phyloP scores from a whole-genome alignment of 495 filamentous ascomycete genomes.

The Rhypophila decipiens region DNA sequence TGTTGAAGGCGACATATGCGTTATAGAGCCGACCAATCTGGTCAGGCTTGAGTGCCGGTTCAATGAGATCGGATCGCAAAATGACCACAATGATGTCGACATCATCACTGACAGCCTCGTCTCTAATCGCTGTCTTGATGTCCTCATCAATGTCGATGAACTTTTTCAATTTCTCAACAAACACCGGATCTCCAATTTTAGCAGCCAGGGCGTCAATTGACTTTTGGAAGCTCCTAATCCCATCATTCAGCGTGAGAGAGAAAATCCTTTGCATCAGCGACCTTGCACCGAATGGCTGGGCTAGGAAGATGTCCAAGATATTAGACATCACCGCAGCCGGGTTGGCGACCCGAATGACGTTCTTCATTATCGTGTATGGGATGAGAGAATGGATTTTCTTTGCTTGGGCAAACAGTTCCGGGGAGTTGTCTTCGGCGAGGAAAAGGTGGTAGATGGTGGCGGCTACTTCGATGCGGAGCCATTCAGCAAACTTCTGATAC shows the following conservation, averaged over 20 bases:
- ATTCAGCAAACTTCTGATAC: constrained; percentile 97
- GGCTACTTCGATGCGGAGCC: constrained; percentile 94
- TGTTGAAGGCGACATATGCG: constrained; percentile 94
- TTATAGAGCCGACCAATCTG: constrained; percentile 85
- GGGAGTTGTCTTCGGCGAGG: constrained; percentile 95
- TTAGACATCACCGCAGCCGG: constrained; percentile 92
- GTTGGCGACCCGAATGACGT: constrained; percentile 92
- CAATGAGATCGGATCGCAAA: constrained; percentile 64
- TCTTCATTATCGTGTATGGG: constrained; percentile 88
- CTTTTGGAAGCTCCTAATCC: constrained; percentile 76
- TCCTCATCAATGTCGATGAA: constrained; percentile 70
- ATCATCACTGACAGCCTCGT: constrained; percentile 61
- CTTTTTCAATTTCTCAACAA: constrained; percentile 74
- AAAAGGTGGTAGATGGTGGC: constrained; percentile 97
- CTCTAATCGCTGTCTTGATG: constrained; percentile 64
- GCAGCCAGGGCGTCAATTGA: constrained; percentile 67
- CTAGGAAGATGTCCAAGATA: constrained; percentile 88
- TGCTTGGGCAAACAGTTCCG: constrained; percentile 88
- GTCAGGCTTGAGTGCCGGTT: constrained; percentile 58
- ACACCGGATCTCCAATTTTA: constrained; percentile 71
- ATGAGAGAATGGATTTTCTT: constrained; percentile 91
- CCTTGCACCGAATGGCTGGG: constrained; percentile 84
- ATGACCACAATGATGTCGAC: constrained; percentile 81
- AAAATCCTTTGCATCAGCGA: constrained; percentile 92
- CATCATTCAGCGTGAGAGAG: constrained; percentile 82